A percentile compares a stretch with the other conserved stretches of the same genome.
These are phyloP conservation scores for Ascochyta lentis DNA, from an alignment of 2,329 filamentous ascomycete species.

Conservation along the genomic window DNA sequence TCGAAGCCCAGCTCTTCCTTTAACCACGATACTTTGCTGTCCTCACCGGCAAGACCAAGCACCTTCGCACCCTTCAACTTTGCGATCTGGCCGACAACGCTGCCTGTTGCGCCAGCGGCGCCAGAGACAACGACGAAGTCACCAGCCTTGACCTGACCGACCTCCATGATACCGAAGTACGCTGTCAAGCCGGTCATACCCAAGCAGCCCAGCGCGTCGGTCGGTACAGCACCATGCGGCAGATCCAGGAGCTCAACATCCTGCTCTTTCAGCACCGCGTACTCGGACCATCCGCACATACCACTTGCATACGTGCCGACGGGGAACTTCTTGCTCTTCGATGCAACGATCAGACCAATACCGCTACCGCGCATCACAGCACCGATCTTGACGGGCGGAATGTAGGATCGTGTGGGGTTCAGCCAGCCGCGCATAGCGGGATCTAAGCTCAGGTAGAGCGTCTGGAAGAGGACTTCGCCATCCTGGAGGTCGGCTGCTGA, in stretches of 20 bases:
- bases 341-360: conserved; percentile 68
- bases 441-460: conserved; percentile 72
- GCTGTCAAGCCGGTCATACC: conserved; percentile 77
- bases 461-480: conserved; percentile 67
- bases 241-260: conserved; percentile 54
- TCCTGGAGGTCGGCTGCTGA: conserved; percentile 61
- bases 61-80: conserved; percentile 69
- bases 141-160: conserved; percentile 71
- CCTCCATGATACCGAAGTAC: conserved; percentile 74
- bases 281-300: conserved; percentile 69
- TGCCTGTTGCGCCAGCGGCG: conserved; percentile 79
- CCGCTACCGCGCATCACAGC: conserved; percentile 71
- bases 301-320: conserved; percentile 66
- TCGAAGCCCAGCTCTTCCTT: conserved; percentile 61
- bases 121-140: conserved; percentile 80
- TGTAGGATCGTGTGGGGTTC: conserved; percentile 64
- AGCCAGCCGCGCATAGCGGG: conserved; percentile 80
- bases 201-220: conserved; percentile 60
- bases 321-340: conserved; percentile 61
- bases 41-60: conserved; percentile 60
- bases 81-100: conserved; percentile 77
- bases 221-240: conserved; percentile 56
- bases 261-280: conserved; percentile 64
- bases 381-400: conserved; percentile 72
- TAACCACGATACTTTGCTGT: conserved; percentile 63